Base-by-base conservation (phyloP, 2,329 filamentous ascomycete species). In the Colletotrichum lini region DNA sequence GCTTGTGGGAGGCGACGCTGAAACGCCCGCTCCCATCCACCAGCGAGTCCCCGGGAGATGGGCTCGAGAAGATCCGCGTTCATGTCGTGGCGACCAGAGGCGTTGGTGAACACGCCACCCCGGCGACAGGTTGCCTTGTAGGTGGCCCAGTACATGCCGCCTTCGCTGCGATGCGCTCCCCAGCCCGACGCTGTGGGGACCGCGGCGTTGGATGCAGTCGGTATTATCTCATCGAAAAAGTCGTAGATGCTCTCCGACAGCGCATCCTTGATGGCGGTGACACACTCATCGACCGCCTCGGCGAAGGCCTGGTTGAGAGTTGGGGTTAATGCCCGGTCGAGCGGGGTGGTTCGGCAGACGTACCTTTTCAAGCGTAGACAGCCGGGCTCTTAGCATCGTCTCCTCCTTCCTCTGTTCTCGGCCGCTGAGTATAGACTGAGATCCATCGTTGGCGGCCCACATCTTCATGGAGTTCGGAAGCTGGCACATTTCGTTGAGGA, bases 11-110 rank as follows among this genome's bases (percentile, higher is more conserved):
- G 64, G 2, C 71, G 74, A 8, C 72, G 75, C 42, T 75, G 75
- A n/a, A 80, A 79, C 21, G 75, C 68, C 10, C 71, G 72, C 38
- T 78, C 78, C 78, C 78, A 80, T 6, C 63, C 66, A 4, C n/a
- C 52, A 4, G 72, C 73, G 16, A 79, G 65, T 3, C 65, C 61
- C 16, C 60, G 74, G 2, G 66, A 62, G 12, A 79, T 74, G 0
- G 77, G 76, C 12, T 73, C 71, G 7, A 76, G 74, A 6, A 80
- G 76, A 47, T 79, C 78, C 1, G 54, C 71, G 23, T 79, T 79
- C 69, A 78, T 77, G 62, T 79, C 73, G 4, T 61, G 5, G n/a
- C 21, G 59, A 8, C 76, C 75, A 30, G 66, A 57, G 15, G 65
- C 44, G 4, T 76, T 75, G 6, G 54, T 3, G 4, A 61, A 78